phyloP scores from a whole-genome alignment of 768 basidiomycete genomes.

The Podaxis rugospora region DNA sequence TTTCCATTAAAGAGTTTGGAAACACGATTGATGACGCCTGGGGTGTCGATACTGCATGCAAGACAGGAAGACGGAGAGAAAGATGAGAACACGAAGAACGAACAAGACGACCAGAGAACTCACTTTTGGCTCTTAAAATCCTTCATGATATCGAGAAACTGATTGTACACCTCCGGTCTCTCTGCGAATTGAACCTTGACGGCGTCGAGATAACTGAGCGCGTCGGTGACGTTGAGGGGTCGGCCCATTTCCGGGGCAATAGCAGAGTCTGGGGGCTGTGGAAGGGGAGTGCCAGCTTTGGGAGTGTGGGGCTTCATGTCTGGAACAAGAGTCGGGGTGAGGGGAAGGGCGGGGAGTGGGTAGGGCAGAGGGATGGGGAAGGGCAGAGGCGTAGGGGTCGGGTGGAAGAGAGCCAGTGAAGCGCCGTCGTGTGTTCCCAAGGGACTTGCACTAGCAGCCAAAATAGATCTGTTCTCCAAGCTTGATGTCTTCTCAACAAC shows the following conservation, averaged over 20 bases:
- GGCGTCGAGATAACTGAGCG: slow-evolving; percentile 89
- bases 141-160: slow-evolving; percentile 97
- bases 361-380: slow-evolving; percentile 20
- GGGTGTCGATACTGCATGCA: slow-evolving; percentile 82
- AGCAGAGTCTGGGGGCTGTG: slow-evolving; percentile 25
- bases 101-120: slow-evolving; percentile 26
- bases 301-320: slow-evolving; percentile 26
- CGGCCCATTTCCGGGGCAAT: slow-evolving; percentile 35
- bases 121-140: slow-evolving; percentile 96
- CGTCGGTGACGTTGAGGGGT: slow-evolving; percentile 89
- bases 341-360: slow-evolving; percentile 13
- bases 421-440: slow-evolving; percentile 18
- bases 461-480: slow-evolving; percentile 30
- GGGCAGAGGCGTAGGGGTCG: slow-evolving; percentile 16
- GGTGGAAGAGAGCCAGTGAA: slow-evolving; percentile 17
- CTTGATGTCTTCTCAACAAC: slow-evolving; percentile 17
- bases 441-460: slow-evolving; percentile 22
- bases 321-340: slow-evolving; percentile 5
- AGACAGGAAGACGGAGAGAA: background rate
- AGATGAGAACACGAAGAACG: slow-evolving; percentile 15
- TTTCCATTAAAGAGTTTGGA: slow-evolving; percentile 91
- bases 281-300: slow-evolving; percentile 35
- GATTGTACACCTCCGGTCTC: slow-evolving; percentile 91
- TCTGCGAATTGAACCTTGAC: slow-evolving; percentile 90
- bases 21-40: slow-evolving; percentile 94